Base-by-base conservation (phyloP, 768 basidiomycete species). In the Boletus vermiculosoides region DNA sequence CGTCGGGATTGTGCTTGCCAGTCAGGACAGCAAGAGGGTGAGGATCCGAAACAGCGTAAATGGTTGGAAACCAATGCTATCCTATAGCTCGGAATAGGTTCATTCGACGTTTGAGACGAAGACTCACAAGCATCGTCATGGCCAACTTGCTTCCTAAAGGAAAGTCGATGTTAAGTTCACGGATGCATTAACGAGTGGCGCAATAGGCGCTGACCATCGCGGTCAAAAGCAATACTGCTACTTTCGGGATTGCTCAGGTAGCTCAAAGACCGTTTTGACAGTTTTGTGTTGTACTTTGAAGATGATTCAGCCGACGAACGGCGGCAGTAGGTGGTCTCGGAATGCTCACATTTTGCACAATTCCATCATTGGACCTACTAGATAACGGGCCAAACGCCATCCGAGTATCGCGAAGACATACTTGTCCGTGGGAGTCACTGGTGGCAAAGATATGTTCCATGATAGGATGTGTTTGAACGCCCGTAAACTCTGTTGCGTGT, bases 371-470 rank as follows among this genome's bases (percentile, higher is more conserved):
- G 3, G 78, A 75, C 36, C 83, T 70, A 12, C 67, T 68, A 18
- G 69, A 69, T 20, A 69, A 62, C 44, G 84, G 76, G 20, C 86
- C 85, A 69, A 90, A 92, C 0, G 87, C 81, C 86, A 90, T 90
- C 13, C 90, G 77, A 16, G 74, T 72, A 68, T 92, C 90, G 16
- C 87, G 82, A 55, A 92, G 80, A 61, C 79, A 83, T 4, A 90
- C 84, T 23, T 72, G 70, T 5, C 90, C 88, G 16, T 64, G 70
- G 12, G 66, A 73, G 59, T 90, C 86, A 54, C 84, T 82, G 4
- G 85, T 87, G 6, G 79, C 80, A 59, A 92, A 91, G 47, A 90
- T 66, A 61, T 90, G 77, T 37, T 86, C 83, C 76, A 86, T 82
- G 31, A 59, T 65, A 13, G 90, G 90, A 65, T 92, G 88, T 52